Evolutionary conservation across 768 basidiomycete species (phyloP), one percentile per base, ranked within the genome.

Genomic region (Lactarius vividus): DNA sequence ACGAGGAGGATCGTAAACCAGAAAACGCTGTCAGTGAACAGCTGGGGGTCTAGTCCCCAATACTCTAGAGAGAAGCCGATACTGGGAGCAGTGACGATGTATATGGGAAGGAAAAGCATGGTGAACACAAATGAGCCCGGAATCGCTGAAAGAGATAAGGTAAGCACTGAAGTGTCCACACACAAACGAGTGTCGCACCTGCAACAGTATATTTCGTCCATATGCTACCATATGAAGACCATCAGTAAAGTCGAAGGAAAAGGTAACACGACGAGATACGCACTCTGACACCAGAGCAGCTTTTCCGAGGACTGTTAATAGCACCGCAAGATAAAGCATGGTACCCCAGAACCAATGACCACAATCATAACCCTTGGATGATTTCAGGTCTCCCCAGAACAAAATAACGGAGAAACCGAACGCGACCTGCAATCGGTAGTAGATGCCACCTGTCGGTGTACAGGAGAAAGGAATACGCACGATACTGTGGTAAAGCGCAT

Each of bases 331-430:
- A 75, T 98, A 99, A n/a, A 98, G 78, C 28, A 91, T 92, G 15
- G 94, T 96, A 57, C 97, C 97, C 96, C 96, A 99, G 71, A 96
- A 92, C 97, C 97, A 99, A 79, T 95, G 94, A 1, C 94, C 96
- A 13, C 90, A 86, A 74, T 96, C 92, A 63, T 85, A 81, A 2
- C 97, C 97, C 61, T 86, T 81, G 0, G 84, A 77, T 61, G 91
- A 86, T 71, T 94, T 91, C 69, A 97, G 78, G 73, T 96, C 95
- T 53, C 93, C 93, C 90, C 94, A 94, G 77, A 96, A 98, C 42
- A 97, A 81, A 60, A 94, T 84, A 57, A 96, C 80, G 1, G 94
- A 94, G 73, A 96, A 95, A 7, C 85, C 88, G 75, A 87, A 99
- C 35, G 96, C 78, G 60, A 96, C 77, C 96, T 98, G 70, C 1